Conservation (phyloP, 768 basidiomycete genomes). For the Cystobasidium onofrii region DNA sequence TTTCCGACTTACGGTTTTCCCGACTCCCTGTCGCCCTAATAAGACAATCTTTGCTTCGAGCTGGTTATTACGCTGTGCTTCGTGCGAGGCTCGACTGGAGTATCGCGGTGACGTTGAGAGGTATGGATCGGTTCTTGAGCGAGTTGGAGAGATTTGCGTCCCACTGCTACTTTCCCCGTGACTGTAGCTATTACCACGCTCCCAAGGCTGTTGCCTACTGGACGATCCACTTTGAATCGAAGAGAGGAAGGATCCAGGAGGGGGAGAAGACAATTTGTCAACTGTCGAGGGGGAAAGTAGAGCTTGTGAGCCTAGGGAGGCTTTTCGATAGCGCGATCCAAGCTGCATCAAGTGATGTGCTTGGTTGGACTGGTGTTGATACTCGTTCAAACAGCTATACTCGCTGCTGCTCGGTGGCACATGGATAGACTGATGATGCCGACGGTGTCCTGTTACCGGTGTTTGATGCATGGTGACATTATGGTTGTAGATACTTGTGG, state of each 20-base stretch:
- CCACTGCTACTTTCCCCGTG: not conserved
- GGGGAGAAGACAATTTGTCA: not conserved
- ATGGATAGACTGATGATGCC: not conserved
- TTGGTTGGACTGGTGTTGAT: not conserved
- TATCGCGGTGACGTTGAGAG: not conserved
- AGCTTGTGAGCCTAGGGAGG: conserved; percentile 1
- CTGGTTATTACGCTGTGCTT: not conserved
- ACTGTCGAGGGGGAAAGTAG: not conserved
- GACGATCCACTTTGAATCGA: not conserved
- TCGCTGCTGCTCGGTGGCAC: conserved; percentile 1
- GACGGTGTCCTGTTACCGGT: not conserved
- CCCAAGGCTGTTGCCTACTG: not conserved
- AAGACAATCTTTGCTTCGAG: conserved; percentile 63
- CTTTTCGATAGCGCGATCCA: conserved; percentile 2
- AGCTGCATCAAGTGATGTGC: not conserved
- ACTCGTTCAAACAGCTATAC: not conserved
- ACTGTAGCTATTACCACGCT: not conserved
- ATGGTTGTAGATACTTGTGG: not conserved
- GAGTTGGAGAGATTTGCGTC: not conserved
- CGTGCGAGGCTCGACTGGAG: not conserved
- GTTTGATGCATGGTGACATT: not conserved
- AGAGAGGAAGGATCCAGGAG: not conserved
- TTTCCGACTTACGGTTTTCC: conserved; percentile 37
- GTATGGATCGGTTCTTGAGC: not conserved
- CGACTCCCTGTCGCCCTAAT: conserved; percentile 41